Base-by-base conservation (phyloP, 2,329 filamentous ascomycete species). In the Aotearoamyces nothofagi region DNA sequence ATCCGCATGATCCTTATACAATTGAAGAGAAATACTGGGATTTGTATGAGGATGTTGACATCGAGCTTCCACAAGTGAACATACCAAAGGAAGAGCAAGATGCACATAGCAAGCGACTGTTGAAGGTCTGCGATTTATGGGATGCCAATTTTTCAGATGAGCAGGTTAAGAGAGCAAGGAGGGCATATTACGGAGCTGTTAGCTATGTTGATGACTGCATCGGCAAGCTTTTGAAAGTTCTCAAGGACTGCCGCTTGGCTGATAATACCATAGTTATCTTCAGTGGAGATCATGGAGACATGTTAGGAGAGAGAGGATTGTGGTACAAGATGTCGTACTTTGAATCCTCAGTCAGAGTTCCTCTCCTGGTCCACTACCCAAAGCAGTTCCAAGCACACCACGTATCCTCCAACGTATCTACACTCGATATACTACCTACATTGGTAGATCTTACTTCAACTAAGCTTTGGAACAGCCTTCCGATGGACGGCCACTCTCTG, bases 241-340 rank as follows among this genome's bases (percentile, higher is more conserved):
- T 94, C 11, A 78, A 84, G 51, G 67, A 83, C 34, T 87, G 82
- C 47, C 69, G 75, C 5, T 61, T 94, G 24, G 76, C 76, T 35
- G 73, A 92, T 17, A 72, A 93, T 54, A 94, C 86, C 9, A 84
- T 93, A 43, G 63, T 94, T 44, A 74, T 94, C 40, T 94, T 94
- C 57, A 86, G 78, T 33, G 84, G 86, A 24, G 86, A 94, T 50
- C 86, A 94, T 47, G 86, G 86, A 32, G 86, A 94, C 54, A 94
- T 94, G 86, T 69, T 94, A 5, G 86, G 86, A 34, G 86, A 94
- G 60, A 75, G 83, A 30, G 79, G 80, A 5, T 60, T 94, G 26
- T 94, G 86, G 86, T 86, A 93, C 63, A 94, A 94, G 66, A 94
- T 94, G 86, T 83, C 73, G 48, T 94, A 90, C 67, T 93, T 84